Base-by-base conservation (phyloP, 768 basidiomycete species). In the Collybiopsis confluens region DNA sequence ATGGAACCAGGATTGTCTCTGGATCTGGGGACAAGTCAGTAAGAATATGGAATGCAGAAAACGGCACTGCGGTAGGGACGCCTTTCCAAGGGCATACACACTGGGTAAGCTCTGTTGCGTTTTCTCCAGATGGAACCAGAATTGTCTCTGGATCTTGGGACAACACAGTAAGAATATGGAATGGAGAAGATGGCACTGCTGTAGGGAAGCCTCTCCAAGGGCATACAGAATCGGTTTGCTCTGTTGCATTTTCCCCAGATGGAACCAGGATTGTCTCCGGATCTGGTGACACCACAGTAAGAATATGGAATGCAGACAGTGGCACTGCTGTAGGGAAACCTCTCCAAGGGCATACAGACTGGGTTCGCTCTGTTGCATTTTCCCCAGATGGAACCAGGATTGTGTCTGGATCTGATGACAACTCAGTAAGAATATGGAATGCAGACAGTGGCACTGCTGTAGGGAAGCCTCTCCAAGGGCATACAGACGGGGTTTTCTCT, bases 191-290 rank as follows among this genome's bases (percentile, higher is more conserved):
- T 36, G 47, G 47, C 4, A 20, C 35, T 37, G 16, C 30, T 21
- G 24, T 48, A 35, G 45, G 33, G 5, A 7, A 16, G 16, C 33
- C 30, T 6, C 47, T 37, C 1, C 18, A 21, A 20, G 28, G 45
- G 10, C 33, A 36, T 11, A 47, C 4, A n/a, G 20, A 51, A 36
- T 42, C 46, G 13, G 54, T 66, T 20, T 54, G 10, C 13, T 54
- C 74, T 4, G 64, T 81, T 24, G 71, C 75, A 28, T 80, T 79
- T 64, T 77, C 79, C 58, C 78, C 77, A 0, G 65, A 68, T 26
- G 79, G 79, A 21, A 76, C 74, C 58, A 72, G 66, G 59, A 36
- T 50, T 50, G 49, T 41, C 15, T 40, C 40, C 15, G 30, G 30
- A 33, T 33, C 30, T n/a, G n/a, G n/a, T n/a, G n/a, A n/a, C n/a